A percentile compares a stretch with the other conserved stretches of the same genome.
phyloP scores from a whole-genome alignment of 2,329 filamentous ascomycete species.

The Clarireedia sp. region DNA sequence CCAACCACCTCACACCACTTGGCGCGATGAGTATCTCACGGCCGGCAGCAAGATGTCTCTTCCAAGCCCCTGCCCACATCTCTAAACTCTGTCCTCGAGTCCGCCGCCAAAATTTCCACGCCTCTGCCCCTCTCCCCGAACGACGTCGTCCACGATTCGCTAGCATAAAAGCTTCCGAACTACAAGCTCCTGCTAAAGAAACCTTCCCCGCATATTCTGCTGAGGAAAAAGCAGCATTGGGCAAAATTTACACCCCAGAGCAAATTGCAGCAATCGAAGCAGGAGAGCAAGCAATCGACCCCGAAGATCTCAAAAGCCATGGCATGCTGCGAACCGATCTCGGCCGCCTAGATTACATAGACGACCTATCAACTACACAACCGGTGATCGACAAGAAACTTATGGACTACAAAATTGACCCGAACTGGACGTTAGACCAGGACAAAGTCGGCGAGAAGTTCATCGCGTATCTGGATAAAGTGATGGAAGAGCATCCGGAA shows the following conservation, averaged over 20 bases:
- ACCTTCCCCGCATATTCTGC: constrained; percentile 57
- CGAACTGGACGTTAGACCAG: constrained; percentile 42
- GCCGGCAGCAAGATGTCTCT: constrained; percentile 41
- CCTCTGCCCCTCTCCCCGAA: constrained; percentile 32
- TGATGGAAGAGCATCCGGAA: constrained; percentile 14
- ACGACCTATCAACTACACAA: constrained; percentile 72
- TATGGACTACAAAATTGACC: constrained; percentile 29
- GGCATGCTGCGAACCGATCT: constrained; percentile 64
- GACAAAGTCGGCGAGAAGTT: constrained; percentile 56
- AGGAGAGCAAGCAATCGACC: constrained; percentile 68
- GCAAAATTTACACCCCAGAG: constrained; percentile 64
- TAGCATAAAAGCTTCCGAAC: constrained; percentile 31
- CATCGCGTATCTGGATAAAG: constrained; percentile 34
- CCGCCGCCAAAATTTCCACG: constrained; percentile 41
- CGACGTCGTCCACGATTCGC: constrained; percentile 34
- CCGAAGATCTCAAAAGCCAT: constrained; percentile 66
- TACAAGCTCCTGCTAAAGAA: constrained; percentile 31
- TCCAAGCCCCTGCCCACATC: constrained; percentile 39
- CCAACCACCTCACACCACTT: constrained; percentile 7
- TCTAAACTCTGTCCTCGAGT: constrained; percentile 31
- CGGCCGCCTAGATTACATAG: constrained; percentile 66
- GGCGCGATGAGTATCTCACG: constrained; percentile 40
- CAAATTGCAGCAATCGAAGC: constrained; percentile 77
- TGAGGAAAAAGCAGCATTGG: constrained; percentile 55
- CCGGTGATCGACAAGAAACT: constrained; percentile 68